Evolutionary conservation across 2,329 filamentous ascomycete genomes (phyloP), one percentile per base, ranked within the genome.

Genomic region (Parastagonospora nodorum): DNA sequence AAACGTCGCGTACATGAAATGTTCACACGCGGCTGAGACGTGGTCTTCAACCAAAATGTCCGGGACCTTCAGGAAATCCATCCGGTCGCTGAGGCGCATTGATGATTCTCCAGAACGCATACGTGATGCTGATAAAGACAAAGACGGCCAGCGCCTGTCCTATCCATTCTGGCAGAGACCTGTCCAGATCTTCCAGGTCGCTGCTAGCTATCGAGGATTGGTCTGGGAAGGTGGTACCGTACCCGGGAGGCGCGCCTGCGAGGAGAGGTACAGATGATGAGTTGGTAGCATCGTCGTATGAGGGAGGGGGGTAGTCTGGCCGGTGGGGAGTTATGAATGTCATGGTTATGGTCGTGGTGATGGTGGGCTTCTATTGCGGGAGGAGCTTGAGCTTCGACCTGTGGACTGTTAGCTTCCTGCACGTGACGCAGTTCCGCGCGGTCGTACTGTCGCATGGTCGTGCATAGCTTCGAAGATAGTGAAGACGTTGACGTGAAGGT

Each of bases 221-320:
- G 31, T 71, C 67, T n/a, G 56, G 53, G 37, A 66, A 62, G 29
- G 55, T 38, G 35, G 65, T 63, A 43, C 69, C 69, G 35, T 73
- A 72, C 41, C 63, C 55, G 30, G 66, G 64, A 1, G 63, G 60
- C 1, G 66, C 64, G 2, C 66, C 67, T 2, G 65, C 64, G 1
- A 71, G 60, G n/a, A 71, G 62, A 1, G 69, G 70, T 4, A 64
- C 50, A 11, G 48, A 48, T 2, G 55, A 46, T 12, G 62, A 63
- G 1, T 58, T 58, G 2, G 60, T 68, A 5, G 68, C 66, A 42
- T 70, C 68, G 15, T 71, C 60, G 42, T 73, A 73, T 2, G 69
- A 72, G 4, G 70, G 70, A 7, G 67, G 70, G 12, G 68, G 63
- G 24, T 66, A 64, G 27, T 66, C 59, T 33, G 66, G 61, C 10